phyloP scores from a whole-genome alignment of 2,329 filamentous ascomycete species.

The Uncinocarpus reesii region DNA sequence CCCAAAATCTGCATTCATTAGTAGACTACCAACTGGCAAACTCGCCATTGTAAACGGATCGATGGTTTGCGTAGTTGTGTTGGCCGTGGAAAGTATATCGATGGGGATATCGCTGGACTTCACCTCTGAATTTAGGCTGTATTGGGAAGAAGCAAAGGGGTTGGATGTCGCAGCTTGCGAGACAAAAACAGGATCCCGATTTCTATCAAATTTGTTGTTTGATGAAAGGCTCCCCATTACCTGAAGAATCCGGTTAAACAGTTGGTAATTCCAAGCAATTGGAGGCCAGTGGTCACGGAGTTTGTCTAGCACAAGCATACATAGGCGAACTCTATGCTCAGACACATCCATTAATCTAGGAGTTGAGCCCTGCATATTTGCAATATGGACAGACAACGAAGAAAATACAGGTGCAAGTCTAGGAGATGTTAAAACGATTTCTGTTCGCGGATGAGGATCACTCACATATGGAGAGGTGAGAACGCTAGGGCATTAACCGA shows the following conservation, averaged over 20 bases:
- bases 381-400: slow-evolving; percentile 4
- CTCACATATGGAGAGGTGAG: slow-evolving; percentile 10
- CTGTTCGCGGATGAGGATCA: not conserved
- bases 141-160: not conserved
- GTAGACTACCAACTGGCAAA: not conserved
- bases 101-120: not conserved
- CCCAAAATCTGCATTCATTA: not conserved
- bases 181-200: too few species aligned
- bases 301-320: slow-evolving; percentile 21
- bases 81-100: too few species aligned
- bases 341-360: slow-evolving; percentile 18
- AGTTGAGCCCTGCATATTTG: slow-evolving; percentile 14
- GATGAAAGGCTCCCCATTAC: not conserved
- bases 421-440: not conserved
- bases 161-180: too few species aligned
- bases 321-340: slow-evolving; percentile 21
- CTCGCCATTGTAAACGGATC: not conserved
- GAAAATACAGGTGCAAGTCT: slow-evolving; percentile 1
- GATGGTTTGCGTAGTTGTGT: not conserved
- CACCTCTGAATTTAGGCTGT: not conserved
- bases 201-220: not conserved
- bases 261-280: slow-evolving; percentile 5
- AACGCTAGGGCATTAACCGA: slow-evolving; percentile 14
- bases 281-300: slow-evolving; percentile 19
- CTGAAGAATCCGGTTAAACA: not conserved